These are phyloP conservation scores for Lasiodiplodia gonubiensis DNA, from an alignment of 2,329 filamentous ascomycete genomes.

Conservation along the genomic window DNA sequence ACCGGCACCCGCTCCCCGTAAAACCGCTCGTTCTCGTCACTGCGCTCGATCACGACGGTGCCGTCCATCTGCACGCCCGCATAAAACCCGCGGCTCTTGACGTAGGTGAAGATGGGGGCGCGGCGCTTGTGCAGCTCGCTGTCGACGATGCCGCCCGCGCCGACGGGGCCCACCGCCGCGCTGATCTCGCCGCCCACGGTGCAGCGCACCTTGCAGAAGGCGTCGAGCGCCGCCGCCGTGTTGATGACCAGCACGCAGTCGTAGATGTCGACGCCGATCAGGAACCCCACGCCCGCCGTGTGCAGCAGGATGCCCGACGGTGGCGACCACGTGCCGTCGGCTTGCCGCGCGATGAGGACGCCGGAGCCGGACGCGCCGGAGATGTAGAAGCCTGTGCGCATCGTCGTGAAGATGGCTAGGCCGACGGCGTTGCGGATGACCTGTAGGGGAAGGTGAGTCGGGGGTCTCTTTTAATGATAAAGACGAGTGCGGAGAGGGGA, in stretches of 20 bases:
- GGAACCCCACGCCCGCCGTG: slow-evolving; percentile 85
- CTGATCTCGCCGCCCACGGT: slow-evolving; percentile 83
- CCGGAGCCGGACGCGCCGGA: slow-evolving; percentile 90
- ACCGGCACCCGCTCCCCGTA: slow-evolving; percentile 64
- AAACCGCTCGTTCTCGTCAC: slow-evolving; percentile 84
- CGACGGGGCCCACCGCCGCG: slow-evolving; percentile 76
- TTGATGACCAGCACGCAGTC: slow-evolving; percentile 95
- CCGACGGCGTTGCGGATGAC: slow-evolving; percentile 90
- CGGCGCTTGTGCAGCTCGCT: slow-evolving; percentile 70
- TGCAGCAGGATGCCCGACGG: slow-evolving; percentile 91
- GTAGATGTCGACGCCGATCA: slow-evolving; percentile 92
- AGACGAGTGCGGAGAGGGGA: too few relatives aligned
- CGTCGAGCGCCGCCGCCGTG: slow-evolving; percentile 79
- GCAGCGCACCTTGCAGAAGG: slow-evolving; percentile 78
- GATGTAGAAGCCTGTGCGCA: slow-evolving; percentile 91
- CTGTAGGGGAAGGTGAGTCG: too few relatives aligned
- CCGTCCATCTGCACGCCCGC: slow-evolving; percentile 87
- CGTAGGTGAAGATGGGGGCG: slow-evolving; percentile 79
- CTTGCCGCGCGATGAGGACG: slow-evolving; percentile 80
- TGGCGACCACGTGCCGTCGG: slow-evolving; percentile 88
- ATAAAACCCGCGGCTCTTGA: slow-evolving; percentile 89
- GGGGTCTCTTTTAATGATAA: too few relatives aligned
- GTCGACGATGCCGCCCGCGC: slow-evolving; percentile 75
- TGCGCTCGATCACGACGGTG: slow-evolving; percentile 82
- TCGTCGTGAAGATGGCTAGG: slow-evolving; percentile 91